Percentiles rank a stretch among this genome's conserved stretches.
Conservation (phyloP, 768 basidiomycete species). For the Pleurotus tuoliensis region DNA sequence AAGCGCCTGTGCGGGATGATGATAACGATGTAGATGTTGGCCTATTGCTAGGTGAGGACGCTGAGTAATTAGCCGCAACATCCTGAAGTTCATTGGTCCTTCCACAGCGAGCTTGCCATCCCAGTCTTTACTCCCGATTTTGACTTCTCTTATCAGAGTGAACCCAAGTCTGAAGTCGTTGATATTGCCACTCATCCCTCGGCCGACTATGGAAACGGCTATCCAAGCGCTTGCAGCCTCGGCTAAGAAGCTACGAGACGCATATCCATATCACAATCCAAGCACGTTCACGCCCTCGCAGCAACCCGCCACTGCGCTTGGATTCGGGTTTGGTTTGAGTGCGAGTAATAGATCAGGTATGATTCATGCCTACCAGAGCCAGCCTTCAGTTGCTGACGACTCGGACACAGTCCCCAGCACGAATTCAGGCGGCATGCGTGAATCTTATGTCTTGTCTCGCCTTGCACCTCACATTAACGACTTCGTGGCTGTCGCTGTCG, state of each 20-base stretch:
- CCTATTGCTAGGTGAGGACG: slow-evolving; percentile 65
- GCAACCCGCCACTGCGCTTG: slow-evolving; percentile 17
- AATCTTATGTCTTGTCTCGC: slow-evolving; percentile 73
- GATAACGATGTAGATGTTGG: slow-evolving; percentile 76
- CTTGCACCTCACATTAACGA: slow-evolving; percentile 73
- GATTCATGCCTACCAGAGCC: slow-evolving; percentile 4
- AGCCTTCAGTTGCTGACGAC: slow-evolving; percentile 10
- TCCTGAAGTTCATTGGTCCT: slow-evolving; percentile 10
- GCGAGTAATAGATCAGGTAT: slow-evolving; percentile 16
- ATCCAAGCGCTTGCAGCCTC: slow-evolving; percentile 64
- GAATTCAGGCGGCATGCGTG: slow-evolving; percentile 65
- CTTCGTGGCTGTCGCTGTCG: slow-evolving; percentile 71
- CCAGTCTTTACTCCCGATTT: slow-evolving; percentile 69
- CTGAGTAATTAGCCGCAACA: background rate
- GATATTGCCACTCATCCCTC: slow-evolving; percentile 75
- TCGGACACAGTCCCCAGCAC: background rate
- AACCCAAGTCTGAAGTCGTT: slow-evolving; percentile 71
- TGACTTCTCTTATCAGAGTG: slow-evolving; percentile 61
- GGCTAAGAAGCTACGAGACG: slow-evolving; percentile 71
- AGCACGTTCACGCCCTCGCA: slow-evolving; percentile 27
- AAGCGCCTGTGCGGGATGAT: slow-evolving; percentile 29
- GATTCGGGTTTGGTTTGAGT: slow-evolving; percentile 29
- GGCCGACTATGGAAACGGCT: slow-evolving; percentile 77
- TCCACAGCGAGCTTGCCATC: slow-evolving; percentile 71
- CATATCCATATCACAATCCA: slow-evolving; percentile 74